Percentiles rank a stretch among this genome's conserved stretches.
These are phyloP conservation scores for Castanea sativa DNA, from an alignment of 306 rosid species.

Conservation along the genomic window DNA sequence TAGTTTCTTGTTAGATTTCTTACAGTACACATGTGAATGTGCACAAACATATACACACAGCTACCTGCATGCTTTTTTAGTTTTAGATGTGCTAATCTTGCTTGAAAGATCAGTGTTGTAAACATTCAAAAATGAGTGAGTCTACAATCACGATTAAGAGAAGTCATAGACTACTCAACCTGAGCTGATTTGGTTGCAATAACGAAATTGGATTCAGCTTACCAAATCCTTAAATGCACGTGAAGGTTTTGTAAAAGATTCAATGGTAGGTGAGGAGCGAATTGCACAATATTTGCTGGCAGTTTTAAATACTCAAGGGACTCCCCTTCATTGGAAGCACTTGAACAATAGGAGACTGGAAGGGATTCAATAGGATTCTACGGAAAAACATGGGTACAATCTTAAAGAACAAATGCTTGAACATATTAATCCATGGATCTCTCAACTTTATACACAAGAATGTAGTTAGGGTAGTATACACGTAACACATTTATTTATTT, in stretches of 20 bases:
- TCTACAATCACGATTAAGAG: not conserved
- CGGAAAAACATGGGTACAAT: too few species aligned
- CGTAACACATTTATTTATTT: too few species aligned
- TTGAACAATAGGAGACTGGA: constrained; percentile 57
- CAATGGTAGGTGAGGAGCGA: constrained; percentile 86
- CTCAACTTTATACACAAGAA: too few species aligned
- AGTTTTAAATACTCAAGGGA: constrained; percentile 65
- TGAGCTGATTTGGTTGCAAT: not conserved
- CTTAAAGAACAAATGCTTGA: too few species aligned
- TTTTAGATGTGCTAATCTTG: not conserved
- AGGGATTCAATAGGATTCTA: constrained; percentile 34
- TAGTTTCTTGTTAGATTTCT: not conserved
- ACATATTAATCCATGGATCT: too few species aligned
- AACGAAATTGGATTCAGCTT: not conserved
- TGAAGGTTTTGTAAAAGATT: constrained; percentile 89
- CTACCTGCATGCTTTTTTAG: not conserved
- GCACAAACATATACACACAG: too few species aligned
- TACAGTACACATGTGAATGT: too few species aligned
- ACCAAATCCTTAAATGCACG: constrained; percentile 1
- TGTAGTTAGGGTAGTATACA: too few species aligned
- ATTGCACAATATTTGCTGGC: constrained; percentile 85
- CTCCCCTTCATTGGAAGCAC: constrained; percentile 80
- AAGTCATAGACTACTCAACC: not conserved
- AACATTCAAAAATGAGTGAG: not conserved
- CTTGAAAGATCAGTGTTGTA: not conserved